These are phyloP conservation scores for Trichoderma gamsii DNA, from an alignment of 495 filamentous ascomycete species.

Conservation along the genomic window DNA sequence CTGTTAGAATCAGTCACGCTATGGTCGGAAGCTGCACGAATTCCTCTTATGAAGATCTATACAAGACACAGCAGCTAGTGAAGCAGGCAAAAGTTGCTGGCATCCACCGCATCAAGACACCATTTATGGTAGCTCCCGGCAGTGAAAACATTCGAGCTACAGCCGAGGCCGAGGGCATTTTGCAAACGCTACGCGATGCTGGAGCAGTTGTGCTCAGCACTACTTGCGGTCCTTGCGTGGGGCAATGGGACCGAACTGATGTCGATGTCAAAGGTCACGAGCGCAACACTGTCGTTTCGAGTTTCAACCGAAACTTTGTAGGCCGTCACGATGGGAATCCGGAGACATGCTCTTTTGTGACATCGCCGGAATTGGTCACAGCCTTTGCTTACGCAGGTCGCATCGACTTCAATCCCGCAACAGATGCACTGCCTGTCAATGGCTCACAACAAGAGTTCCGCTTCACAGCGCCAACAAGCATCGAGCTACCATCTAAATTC, in stretches of 20 bases:
- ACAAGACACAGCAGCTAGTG: slow-evolving; percentile 90
- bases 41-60: slow-evolving; percentile 99
- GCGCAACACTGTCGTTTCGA: slow-evolving; percentile 93
- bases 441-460: slow-evolving; percentile 93
- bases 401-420: slow-evolving; percentile 94
- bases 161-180: slow-evolving; percentile 89
- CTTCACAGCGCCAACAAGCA: slow-evolving; percentile 72
- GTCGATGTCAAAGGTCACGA: slow-evolving; percentile 93
- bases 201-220: slow-evolving; percentile 95
- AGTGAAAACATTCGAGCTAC: slow-evolving; percentile 98
- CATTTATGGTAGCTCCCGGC: slow-evolving; percentile 89
- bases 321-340: slow-evolving; percentile 99
- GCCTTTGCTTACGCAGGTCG: slow-evolving; percentile 85
- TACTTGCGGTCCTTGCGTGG: slow-evolving; percentile 76
- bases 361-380: slow-evolving; percentile 94
- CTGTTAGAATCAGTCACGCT: slow-evolving; percentile 93
- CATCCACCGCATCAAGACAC: too few species aligned
- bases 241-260: slow-evolving; percentile 77
- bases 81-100: slow-evolving; percentile 84
- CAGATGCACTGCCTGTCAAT: slow-evolving; percentile 86
- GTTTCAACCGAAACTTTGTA: slow-evolving; percentile 99
- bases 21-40: slow-evolving; percentile 98
- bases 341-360: slow-evolving; percentile 95
- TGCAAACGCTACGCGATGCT: slow-evolving; percentile 94
- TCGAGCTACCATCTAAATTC: slow-evolving; percentile 77